A percentile compares a stretch with the other conserved stretches of the same genome.
Conservation (phyloP, 2,329 filamentous ascomycete genomes). For the Neonectria sp. region DNA sequence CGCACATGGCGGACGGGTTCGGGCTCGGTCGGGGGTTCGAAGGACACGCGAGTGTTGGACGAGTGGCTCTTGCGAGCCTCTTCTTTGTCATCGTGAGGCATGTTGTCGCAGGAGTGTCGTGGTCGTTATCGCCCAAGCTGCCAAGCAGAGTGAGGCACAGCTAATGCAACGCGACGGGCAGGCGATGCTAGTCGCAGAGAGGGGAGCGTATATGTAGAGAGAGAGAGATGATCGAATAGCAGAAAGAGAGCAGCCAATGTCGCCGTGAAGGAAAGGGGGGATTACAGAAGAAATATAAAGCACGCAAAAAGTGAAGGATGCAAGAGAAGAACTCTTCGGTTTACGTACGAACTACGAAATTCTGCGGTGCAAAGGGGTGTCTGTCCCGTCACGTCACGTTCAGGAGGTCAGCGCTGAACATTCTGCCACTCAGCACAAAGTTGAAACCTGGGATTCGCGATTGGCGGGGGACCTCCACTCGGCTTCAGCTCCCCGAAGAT, state of each 20-base stretch:
- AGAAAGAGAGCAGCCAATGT: neutral
- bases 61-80: constrained; percentile 40
- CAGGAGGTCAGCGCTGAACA: neutral
- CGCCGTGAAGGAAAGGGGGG: neutral
- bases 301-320: neutral
- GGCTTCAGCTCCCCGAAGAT: constrained; percentile 3
- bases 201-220: neutral
- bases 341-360: neutral
- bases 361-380: neutral
- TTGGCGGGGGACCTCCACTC: neutral
- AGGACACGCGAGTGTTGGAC: constrained; percentile 41
- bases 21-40: constrained; percentile 27
- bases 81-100: constrained; percentile 32
- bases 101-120: constrained; percentile 14
- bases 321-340: neutral
- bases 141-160: neutral
- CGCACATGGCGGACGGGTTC: constrained; percentile 41
- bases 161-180: neutral
- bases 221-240: neutral
- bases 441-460: constrained; percentile 1
- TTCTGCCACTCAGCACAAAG: neutral
- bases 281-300: neutral
- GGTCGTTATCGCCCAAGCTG: constrained; percentile 17
- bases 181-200: no score
- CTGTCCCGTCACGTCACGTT: neutral